Evolutionary conservation across 495 filamentous ascomycete genomes (phyloP).

Genomic region (Echria macrotheca): DNA sequence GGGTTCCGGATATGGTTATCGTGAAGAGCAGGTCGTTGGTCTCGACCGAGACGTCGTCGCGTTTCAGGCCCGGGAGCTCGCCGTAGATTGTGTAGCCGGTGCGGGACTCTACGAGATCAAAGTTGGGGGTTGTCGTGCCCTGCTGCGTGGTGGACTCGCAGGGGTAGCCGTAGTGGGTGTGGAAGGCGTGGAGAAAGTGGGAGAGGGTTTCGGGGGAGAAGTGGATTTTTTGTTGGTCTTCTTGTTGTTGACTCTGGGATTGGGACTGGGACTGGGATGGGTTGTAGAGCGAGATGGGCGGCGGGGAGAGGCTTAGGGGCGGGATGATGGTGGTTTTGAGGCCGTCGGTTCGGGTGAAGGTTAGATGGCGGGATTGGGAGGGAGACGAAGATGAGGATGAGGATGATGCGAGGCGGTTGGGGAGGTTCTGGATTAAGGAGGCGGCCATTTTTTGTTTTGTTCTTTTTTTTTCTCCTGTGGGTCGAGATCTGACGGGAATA

Average conservation of each 20-base stretch:
- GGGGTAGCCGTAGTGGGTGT: background rate
- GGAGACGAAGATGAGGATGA: background rate
- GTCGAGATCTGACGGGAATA: no score
- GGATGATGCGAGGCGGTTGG: background rate
- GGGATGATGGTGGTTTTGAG: constrained; percentile 5
- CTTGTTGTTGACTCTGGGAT: no score
- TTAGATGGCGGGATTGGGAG: background rate
- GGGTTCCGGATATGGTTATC: constrained; percentile 7
- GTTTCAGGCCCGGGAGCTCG: constrained; percentile 8
- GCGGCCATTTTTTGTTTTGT: no score
- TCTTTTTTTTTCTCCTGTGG: no score
- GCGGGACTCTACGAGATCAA: constrained; percentile 11
- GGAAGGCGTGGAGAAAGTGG: constrained; percentile 13
- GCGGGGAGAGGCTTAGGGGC: background rate
- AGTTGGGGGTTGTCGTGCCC: constrained; percentile 2
- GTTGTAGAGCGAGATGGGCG: background rate
- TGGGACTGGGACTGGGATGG: no score
- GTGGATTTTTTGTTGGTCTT: no score
- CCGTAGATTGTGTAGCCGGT: constrained; percentile 13
- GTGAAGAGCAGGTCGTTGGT: constrained; percentile 10
- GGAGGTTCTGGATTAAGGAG: background rate
- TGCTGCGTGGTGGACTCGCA: background rate
- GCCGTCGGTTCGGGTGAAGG: background rate
- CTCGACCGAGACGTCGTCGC: constrained; percentile 4
- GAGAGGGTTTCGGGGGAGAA: constrained; percentile 1